Evolutionary conservation across 768 basidiomycete genomes (phyloP), one percentile per base, ranked within the genome.

Genomic region (Neoboletus magnificus): DNA sequence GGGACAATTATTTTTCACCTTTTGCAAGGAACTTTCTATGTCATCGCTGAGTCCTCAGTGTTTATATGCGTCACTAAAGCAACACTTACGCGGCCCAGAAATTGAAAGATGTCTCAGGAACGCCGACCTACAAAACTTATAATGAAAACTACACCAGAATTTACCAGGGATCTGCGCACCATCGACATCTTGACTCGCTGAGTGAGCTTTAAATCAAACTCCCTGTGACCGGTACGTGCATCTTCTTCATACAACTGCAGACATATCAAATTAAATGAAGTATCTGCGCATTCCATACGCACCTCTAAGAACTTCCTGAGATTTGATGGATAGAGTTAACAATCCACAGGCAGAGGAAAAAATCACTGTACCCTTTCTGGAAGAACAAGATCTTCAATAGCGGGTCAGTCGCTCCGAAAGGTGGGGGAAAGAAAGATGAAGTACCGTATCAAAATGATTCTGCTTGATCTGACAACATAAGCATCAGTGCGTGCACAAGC

Each of bases 121-220:
- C 95, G 36, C 97, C 97, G 50, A 96, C 91, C 91, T 93, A 56
- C 1, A 56, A 20, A 32, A 1, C 15, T 52, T 35, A 6, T 16
- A 16, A 48, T 56, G n/a, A 62, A 48, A 22, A 44, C 2, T 4
- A 18, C 3, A 32, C 16, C 0, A 16, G 10, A 39, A 51, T 32
- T 4, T 6, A 25, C 2, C 9, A 33, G 8, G 43, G 18, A n/a
- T 7, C 6, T 18, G 62, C 79, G 39, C 39, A 91, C 96, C 96
- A 99, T 99, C 57, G 87, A 93, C 97, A 99, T 99, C 73, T 98
- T 98, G 44, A 98, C 97, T 57, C 97, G 77, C 52, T 87, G 79
- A 0, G 91, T 93, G 35, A 93, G 78, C 66, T 99, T 98, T 54
- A 99, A 75, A 63, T 98, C 97, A 67, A 99, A 99, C 52, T 95